Evolutionary conservation across 2,329 filamentous ascomycete species (phyloP), one percentile per base, ranked within the genome.

Genomic region (Cercospora citrullina): DNA sequence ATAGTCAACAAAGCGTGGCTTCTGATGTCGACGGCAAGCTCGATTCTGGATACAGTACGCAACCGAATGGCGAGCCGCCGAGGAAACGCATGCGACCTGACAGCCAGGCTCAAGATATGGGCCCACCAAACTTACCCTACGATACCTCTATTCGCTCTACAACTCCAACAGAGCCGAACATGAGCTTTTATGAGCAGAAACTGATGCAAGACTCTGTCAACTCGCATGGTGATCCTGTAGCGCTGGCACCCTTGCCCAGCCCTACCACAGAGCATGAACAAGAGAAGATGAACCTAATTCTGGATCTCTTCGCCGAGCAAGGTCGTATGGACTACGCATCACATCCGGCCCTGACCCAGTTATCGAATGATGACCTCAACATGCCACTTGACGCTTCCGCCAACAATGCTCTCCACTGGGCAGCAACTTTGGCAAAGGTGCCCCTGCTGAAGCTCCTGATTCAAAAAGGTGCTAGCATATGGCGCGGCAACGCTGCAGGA

Each of bases 391-490:
- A 99, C 76, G 87, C 90, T 28, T 93, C 93, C 68, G 90, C 90
- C 39, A 93, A 98, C 76, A 98, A 93, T 18, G 94, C 94, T 2
- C 84, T 99, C 48, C 94, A 98, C 77, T 99, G 95, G 95, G 95
- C 95, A 2, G 93, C 95, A 5, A 97, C 95, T 4, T 84, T 99
- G 58, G 93, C 93, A 2, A 90, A 94, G 16, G 90, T 96, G 77
- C 87, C 91, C 1, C 84, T 99, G 5, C 84, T 98, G 66, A 89
- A 91, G 64, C 87, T 94, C 0, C 85, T 99, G 10, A 91, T 98
- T 65, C 85, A 89, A 5, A 90, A 91, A 58, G 95, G 95, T 1
- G 94, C 94, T 1, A 96, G 90, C 72, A 93, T 96, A 58, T 92
- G 90, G 77, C 88, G 95, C 31, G 90, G 96, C 1, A 99, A 98